phyloP scores from a whole-genome alignment of 257 asterid genomes.

The Salvia splendens region DNA sequence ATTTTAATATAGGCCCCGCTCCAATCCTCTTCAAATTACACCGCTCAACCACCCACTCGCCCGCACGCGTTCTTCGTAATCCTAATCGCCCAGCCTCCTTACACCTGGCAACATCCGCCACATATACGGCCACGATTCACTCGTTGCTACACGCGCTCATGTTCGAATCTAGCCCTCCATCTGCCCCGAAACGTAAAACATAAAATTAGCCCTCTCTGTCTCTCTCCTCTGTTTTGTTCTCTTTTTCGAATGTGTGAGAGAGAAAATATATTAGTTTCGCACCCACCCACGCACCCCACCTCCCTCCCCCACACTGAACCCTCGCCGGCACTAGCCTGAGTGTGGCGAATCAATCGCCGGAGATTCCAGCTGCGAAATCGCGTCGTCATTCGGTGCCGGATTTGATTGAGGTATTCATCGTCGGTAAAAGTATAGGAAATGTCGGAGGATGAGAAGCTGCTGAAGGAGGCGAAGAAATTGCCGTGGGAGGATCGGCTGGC shows the following conservation, averaged over 20 bases:
- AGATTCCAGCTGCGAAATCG: slow-evolving; percentile 8
- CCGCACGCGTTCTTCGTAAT: slow-evolving; percentile 22
- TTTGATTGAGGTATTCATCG: slow-evolving; percentile 26
- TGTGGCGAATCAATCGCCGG: slow-evolving; percentile 12
- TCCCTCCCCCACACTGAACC: slow-evolving; percentile 38
- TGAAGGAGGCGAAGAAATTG: slow-evolving; percentile 98
- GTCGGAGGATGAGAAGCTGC: slow-evolving; percentile 99
- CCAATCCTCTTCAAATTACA: slow-evolving; percentile 41
- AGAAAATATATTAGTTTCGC: slow-evolving; percentile 30
- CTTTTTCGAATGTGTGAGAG: slow-evolving; percentile 29
- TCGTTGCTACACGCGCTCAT: slow-evolving; percentile 21
- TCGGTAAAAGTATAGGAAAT: slow-evolving; percentile 40
- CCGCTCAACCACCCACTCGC: slow-evolving; percentile 43
- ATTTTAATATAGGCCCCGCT: slow-evolving; percentile 35
- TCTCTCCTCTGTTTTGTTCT: slow-evolving; percentile 24
- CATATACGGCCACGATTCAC: neutral
- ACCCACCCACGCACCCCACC: slow-evolving; percentile 30
- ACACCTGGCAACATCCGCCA: slow-evolving; percentile 12
- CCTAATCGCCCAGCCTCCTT: no score
- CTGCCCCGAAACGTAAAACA: slow-evolving; percentile 38
- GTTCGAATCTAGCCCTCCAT: neutral
- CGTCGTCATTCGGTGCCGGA: slow-evolving; percentile 19
- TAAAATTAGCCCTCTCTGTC: slow-evolving; percentile 29
- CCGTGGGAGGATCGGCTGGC: slow-evolving; percentile 95
- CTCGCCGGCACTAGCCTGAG: slow-evolving; percentile 52